Conservation (phyloP, 2,329 filamentous ascomycete species). For the Cladosporium velox region DNA sequence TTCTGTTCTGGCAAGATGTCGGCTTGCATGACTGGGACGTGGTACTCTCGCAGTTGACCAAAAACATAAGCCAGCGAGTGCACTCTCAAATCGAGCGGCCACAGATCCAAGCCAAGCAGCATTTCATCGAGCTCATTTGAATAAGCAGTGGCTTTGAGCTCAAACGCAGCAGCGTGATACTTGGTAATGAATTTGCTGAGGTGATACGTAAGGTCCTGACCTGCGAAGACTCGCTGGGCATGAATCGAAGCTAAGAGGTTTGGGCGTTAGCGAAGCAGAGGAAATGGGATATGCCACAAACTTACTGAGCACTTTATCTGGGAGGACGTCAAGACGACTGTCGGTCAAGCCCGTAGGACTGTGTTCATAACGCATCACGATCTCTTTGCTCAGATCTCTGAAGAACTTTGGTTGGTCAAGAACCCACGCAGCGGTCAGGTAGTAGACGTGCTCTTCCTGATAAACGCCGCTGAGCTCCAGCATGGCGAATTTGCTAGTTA, state of each 20-base stretch:
- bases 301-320: neutral
- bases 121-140: neutral
- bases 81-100: neutral
- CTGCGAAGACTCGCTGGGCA: neutral
- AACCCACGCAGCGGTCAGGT: conserved; percentile 21
- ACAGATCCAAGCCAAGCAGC: neutral
- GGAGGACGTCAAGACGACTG: conserved; percentile 10
- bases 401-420: conserved; percentile 23
- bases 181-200: neutral
- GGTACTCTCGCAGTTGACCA: neutral
- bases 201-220: neutral
- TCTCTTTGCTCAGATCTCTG: conserved; percentile 18
- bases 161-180: neutral
- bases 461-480: neutral
- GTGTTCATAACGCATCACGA: conserved; percentile 13
- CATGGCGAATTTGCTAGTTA: neutral
- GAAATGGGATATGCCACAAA: neutral
- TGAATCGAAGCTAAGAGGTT: neutral
- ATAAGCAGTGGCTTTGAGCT: neutral
- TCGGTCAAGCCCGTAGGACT: neutral
- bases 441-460: neutral
- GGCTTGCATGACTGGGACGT: conserved; percentile 6
- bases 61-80: neutral
- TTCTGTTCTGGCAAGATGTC: neutral
- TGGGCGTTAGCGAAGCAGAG: conserved; percentile 1